Evolutionary conservation across 345 rosid genomes (phyloP).

Genomic region (Carallia brachiata): DNA sequence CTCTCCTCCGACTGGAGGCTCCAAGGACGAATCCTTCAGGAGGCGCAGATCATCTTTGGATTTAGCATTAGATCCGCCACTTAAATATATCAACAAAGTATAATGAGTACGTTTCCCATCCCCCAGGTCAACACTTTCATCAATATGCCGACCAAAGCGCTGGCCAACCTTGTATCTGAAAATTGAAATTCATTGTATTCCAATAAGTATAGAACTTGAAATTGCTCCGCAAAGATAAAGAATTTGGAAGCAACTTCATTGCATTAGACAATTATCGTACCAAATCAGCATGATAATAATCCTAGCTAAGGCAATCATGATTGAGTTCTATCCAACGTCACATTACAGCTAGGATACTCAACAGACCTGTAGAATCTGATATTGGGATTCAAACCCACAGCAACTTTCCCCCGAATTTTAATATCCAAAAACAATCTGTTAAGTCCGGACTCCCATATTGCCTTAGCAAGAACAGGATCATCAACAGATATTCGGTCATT

Average conservation of each 20-base stretch:
- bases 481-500: slow-evolving; percentile 70
- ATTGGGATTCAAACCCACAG: slow-evolving; percentile 89
- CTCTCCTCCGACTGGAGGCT: slow-evolving; percentile 80
- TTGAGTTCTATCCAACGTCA: neutral
- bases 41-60: slow-evolving; percentile 35
- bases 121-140: slow-evolving; percentile 74
- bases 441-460: slow-evolving; percentile 77
- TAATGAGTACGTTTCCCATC: slow-evolving; percentile 69
- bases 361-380: slow-evolving; percentile 76
- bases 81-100: slow-evolving; percentile 82
- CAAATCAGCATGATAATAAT: neutral
- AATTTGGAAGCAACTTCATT: slow-evolving; percentile 1
- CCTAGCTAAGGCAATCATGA: neutral
- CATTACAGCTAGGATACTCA: neutral
- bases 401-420: slow-evolving; percentile 71
- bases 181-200: neutral
- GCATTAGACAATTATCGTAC: neutral
- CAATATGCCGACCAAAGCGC: slow-evolving; percentile 82
- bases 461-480: slow-evolving; percentile 64
- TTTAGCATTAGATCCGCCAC: slow-evolving; percentile 55
- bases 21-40: slow-evolving; percentile 40
- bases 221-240: neutral
- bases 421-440: slow-evolving; percentile 56
- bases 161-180: slow-evolving; percentile 84
- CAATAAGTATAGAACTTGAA: neutral